A percentile compares a stretch with the other conserved stretches of the same genome.
Evolutionary conservation across 202 grass and related monocot species (phyloP).

Genomic region (Carex sylvatica): DNA sequence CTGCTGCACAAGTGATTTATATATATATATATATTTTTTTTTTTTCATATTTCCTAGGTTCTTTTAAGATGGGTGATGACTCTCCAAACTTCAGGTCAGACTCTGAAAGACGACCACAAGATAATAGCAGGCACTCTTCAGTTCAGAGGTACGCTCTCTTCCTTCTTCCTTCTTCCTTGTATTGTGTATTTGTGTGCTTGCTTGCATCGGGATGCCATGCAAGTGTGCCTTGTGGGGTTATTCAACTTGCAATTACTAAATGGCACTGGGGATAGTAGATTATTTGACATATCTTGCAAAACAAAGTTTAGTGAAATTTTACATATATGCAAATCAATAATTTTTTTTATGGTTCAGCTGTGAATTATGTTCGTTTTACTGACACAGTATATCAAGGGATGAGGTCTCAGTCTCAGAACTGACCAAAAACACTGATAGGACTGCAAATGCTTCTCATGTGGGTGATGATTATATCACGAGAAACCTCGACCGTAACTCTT

Average conservation of each 20-base stretch:
- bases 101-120: background rate
- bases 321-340: background rate
- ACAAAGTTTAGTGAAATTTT: background rate
- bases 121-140: background rate
- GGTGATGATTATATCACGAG: background rate
- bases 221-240: background rate
- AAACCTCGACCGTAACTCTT: background rate
- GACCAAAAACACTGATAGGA: background rate
- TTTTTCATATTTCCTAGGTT: slow-evolving; percentile 2
- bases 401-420: background rate
- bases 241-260: background rate
- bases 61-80: background rate
- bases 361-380: background rate
- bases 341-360: background rate
- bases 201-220: background rate
- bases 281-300: slow-evolving; percentile 1
- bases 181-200: background rate
- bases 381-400: slow-evolving; percentile 17
- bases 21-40: background rate
- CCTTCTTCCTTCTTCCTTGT: background rate
- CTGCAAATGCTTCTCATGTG: background rate
- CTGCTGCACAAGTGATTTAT: background rate
- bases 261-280: background rate
- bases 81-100: slow-evolving; percentile 1
- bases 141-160: background rate